A percentile compares a stretch with the other conserved stretches of the same genome.
These are phyloP conservation scores for Euphorbia schlechtendalii DNA, from an alignment of 441 rosid species.

Conservation along the genomic window DNA sequence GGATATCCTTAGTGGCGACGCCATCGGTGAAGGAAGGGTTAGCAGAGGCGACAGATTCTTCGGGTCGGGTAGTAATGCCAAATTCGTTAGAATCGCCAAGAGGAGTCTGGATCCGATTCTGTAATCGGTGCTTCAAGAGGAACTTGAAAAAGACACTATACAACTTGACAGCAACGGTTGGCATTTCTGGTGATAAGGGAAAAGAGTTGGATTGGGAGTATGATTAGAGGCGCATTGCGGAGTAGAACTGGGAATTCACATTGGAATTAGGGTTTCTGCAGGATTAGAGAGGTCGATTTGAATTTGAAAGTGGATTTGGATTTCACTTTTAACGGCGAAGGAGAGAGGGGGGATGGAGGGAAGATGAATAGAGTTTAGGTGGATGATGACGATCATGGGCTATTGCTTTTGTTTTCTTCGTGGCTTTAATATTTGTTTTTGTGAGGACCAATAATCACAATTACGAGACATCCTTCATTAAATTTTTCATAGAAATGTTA, in stretches of 20 bases:
- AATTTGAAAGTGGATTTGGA: background rate
- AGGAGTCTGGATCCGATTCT: slow-evolving; percentile 59
- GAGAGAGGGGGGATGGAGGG: background rate
- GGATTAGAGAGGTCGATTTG: background rate
- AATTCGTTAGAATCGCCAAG: slow-evolving; percentile 40
- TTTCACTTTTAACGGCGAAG: background rate
- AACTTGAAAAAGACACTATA: slow-evolving; percentile 96
- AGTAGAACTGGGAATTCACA: background rate
- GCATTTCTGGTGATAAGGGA: slow-evolving; percentile 42
- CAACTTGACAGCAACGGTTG: slow-evolving; percentile 80
- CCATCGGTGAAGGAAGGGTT: slow-evolving; percentile 87
- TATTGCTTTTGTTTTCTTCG: background rate
- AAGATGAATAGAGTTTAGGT: background rate
- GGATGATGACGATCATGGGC: slow-evolving; percentile 2
- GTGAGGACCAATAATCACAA: too few relatives aligned
- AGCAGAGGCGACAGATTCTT: slow-evolving; percentile 63
- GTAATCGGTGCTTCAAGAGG: slow-evolving; percentile 74
- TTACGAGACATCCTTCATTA: too few relatives aligned
- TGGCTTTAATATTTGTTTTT: background rate
- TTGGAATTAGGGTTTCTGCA: background rate
- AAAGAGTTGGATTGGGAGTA: background rate
- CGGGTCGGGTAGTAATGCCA: slow-evolving; percentile 81
- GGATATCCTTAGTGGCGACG: slow-evolving; percentile 92
- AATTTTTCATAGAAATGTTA: too few relatives aligned
- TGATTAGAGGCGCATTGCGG: background rate